Percentiles rank a stretch among this genome's conserved stretches.
Conservation (phyloP, 768 basidiomycete species). For the Leccinellum luteum region DNA sequence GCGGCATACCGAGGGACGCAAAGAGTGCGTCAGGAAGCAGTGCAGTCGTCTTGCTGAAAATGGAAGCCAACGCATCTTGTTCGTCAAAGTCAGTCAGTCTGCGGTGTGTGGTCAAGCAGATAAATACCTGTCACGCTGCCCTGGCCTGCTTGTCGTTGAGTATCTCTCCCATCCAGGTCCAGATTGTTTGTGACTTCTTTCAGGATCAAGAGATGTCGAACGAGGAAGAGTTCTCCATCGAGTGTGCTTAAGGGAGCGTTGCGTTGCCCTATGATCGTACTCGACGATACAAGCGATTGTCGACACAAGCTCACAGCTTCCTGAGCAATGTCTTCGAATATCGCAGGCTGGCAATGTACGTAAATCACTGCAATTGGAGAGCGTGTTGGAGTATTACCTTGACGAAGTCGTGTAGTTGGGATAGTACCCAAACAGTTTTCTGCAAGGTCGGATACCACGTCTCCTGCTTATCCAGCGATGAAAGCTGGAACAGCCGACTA, state of each 20-base stretch:
- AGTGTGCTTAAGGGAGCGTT: constrained; percentile 43
- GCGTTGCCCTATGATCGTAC: constrained; percentile 58
- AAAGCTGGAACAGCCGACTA: constrained; percentile 66
- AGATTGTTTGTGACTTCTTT: constrained; percentile 86
- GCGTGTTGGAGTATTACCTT: constrained; percentile 53
- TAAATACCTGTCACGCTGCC: constrained; percentile 59
- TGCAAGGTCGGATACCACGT: constrained; percentile 91
- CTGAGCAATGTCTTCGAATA: constrained; percentile 95
- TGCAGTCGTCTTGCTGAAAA: constrained; percentile 33
- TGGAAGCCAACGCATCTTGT: constrained; percentile 33
- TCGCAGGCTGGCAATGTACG: constrained; percentile 63
- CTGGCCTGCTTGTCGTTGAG: constrained; percentile 41
- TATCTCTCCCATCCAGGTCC: constrained; percentile 54
- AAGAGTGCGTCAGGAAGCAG: constrained; percentile 68
- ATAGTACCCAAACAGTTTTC: constrained; percentile 89
- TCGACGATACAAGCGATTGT: constrained; percentile 72
- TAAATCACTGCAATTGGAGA: neutral
- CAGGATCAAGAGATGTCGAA: constrained; percentile 84
- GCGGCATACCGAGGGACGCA: constrained; percentile 64
- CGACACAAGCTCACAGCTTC: constrained; percentile 85
- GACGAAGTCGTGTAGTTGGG: constrained; percentile 87
- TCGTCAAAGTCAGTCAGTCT: constrained; percentile 3
- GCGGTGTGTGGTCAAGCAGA: neutral
- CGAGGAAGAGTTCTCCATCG: constrained; percentile 84
- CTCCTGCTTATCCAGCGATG: constrained; percentile 69